Percentiles rank a stretch among this genome's conserved stretches.
Evolutionary conservation across 169 alveolate genomes (phyloP).

Genomic region (Neospora caninum): DNA sequence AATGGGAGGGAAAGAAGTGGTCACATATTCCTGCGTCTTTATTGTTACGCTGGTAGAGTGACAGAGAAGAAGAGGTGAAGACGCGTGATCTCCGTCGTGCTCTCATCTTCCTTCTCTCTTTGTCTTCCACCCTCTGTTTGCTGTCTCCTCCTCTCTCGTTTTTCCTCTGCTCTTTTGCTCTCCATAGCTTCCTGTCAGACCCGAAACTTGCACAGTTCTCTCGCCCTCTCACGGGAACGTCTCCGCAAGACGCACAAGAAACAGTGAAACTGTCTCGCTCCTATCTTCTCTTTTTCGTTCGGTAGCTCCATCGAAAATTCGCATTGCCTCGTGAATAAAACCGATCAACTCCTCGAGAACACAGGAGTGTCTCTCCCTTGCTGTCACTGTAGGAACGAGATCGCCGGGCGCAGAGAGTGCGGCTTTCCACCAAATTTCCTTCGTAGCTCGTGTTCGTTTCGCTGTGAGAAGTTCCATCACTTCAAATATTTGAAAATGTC

Average conservation of each 20-base stretch:
- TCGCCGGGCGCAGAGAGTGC: too few relatives aligned
- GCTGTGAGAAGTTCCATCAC: neutral
- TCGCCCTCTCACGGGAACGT: too few relatives aligned
- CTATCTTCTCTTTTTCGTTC: too few relatives aligned
- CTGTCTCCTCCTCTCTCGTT: neutral
- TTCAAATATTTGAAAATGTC: constrained; percentile 64
- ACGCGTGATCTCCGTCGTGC: neutral
- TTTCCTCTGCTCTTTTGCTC: neutral
- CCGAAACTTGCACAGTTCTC: too few relatives aligned
- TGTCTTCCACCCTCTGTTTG: neutral
- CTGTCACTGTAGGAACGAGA: too few relatives aligned
- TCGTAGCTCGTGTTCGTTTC: neutral
- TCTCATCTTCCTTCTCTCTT: neutral
- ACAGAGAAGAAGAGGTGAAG: neutral
- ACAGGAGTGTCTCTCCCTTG: too few relatives aligned
- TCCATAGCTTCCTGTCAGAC: too few relatives aligned
- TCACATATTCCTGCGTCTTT: neutral
- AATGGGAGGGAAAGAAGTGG: neutral
- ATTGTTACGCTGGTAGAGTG: neutral
- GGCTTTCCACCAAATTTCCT: neutral
- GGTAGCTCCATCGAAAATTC: too few relatives aligned
- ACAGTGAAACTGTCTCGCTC: too few relatives aligned
- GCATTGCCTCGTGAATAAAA: too few relatives aligned
- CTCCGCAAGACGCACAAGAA: too few relatives aligned
- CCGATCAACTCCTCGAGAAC: too few relatives aligned